phyloP scores from a whole-genome alignment of 2,329 filamentous ascomycete species.

The Clonostachys byssicola region DNA sequence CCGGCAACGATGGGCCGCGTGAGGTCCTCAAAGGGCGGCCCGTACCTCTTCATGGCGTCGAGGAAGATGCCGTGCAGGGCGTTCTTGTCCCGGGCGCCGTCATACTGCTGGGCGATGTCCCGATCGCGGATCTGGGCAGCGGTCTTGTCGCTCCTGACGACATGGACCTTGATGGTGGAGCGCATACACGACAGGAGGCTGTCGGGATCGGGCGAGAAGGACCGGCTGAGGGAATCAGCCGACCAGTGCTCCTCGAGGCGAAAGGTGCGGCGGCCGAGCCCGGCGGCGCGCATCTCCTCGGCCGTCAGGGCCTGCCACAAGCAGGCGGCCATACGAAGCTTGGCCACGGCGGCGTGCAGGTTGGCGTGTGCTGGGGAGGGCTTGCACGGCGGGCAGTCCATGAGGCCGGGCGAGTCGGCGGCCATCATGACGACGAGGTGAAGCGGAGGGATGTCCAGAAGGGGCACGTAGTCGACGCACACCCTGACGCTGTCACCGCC shows the following conservation, averaged over 20 bases:
- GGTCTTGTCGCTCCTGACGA: conserved; percentile 62
- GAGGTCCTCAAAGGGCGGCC: conserved; percentile 18
- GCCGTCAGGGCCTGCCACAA: conserved; percentile 75
- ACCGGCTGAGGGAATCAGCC: conserved; percentile 55
- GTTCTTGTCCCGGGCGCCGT: conserved; percentile 48
- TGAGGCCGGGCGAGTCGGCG: conserved; percentile 64
- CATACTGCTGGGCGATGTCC: conserved; percentile 60
- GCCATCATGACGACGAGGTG: conserved; percentile 68
- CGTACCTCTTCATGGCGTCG: conserved; percentile 39
- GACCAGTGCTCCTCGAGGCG: conserved; percentile 72
- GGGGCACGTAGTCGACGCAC: conserved; percentile 47
- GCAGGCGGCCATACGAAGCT: conserved; percentile 71
- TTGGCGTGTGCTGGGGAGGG: conserved; percentile 44
- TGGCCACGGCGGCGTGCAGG: conserved; percentile 62
- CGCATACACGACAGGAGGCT: neutral
- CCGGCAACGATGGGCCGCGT: conserved; percentile 63
- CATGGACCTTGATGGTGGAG: conserved; percentile 56
- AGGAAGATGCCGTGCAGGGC: conserved; percentile 39
- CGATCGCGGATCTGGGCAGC: conserved; percentile 61
- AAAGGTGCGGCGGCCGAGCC: conserved; percentile 66
- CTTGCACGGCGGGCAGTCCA: conserved; percentile 61
- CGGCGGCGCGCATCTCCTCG: conserved; percentile 68
- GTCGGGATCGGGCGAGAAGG: neutral
- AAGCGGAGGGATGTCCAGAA: conserved; percentile 54
- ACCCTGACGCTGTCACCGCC: neutral